These are phyloP conservation scores for Lipomyces oligophaga DNA, from an alignment of 805 yeast species.

Conservation along the genomic window DNA sequence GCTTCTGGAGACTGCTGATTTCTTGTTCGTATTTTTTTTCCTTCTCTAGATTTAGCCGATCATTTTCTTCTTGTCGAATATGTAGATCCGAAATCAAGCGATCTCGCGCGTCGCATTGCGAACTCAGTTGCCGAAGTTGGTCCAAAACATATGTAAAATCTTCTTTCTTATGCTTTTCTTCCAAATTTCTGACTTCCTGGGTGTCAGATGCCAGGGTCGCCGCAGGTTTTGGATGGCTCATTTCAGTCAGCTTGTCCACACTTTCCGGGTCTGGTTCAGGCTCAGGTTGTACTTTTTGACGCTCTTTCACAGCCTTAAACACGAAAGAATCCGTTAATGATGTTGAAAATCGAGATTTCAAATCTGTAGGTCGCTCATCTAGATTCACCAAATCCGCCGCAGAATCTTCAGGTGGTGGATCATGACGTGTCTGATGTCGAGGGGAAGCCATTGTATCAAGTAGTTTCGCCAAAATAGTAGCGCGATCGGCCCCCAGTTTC, in stretches of 20 bases:
- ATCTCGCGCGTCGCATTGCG: slow-evolving; percentile 20
- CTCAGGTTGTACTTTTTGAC: no score
- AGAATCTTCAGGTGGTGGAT: no score
- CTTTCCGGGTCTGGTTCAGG: no score
- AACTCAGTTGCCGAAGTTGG: slow-evolving; percentile 15
- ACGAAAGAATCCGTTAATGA: background rate
- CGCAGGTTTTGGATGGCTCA: background rate
- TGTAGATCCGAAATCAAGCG: slow-evolving; percentile 4
- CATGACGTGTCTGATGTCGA: no score
- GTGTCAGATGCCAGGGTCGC: background rate
- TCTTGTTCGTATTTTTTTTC: background rate
- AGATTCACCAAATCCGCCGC: background rate
- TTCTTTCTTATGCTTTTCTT: no score
- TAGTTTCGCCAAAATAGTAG: slow-evolving; percentile 16
- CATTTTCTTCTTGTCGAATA: background rate
- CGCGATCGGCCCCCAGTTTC: slow-evolving; percentile 4
- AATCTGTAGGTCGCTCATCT: background rate
- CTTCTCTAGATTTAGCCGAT: background rate
- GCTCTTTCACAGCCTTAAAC: no score
- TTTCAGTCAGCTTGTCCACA: no score
- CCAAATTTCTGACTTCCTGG: background rate
- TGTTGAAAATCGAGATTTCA: background rate
- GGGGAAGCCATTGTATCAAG: no score
- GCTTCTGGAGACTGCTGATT: no score
- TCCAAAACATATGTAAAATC: slow-evolving; percentile 16